These are phyloP conservation scores for Ceratocystis alfenasii DNA, from an alignment of 2,329 filamentous ascomycete genomes.

Conservation along the genomic window DNA sequence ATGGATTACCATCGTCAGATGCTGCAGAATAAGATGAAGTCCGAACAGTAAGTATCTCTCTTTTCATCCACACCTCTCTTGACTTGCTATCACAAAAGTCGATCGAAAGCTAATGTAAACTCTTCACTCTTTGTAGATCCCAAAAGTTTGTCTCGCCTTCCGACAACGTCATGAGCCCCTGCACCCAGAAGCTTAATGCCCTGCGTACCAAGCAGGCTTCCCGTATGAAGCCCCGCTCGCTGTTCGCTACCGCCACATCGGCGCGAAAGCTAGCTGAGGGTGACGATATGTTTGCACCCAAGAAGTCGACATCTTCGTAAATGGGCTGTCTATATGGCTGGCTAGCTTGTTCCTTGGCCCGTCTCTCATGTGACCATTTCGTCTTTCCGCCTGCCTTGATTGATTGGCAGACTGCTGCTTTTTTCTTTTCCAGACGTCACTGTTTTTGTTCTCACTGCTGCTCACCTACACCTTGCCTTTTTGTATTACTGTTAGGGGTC, in stretches of 20 bases:
- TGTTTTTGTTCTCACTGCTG: too few relatives aligned
- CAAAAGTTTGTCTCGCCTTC: conserved; percentile 66
- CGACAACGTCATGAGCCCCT: conserved; percentile 82
- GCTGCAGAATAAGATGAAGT: conserved; percentile 55
- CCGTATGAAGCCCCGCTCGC: conserved; percentile 58
- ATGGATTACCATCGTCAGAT: conserved; percentile 71
- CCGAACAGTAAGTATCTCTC: conserved; percentile 45
- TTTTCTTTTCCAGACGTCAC: too few relatives aligned
- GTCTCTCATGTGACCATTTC: too few relatives aligned
- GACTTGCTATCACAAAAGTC: neutral
- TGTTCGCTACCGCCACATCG: conserved; percentile 51
- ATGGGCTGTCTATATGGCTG: neutral
- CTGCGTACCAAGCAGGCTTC: conserved; percentile 68
- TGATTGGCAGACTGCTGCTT: too few relatives aligned
- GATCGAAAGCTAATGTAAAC: conserved; percentile 2
- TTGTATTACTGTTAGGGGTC: too few relatives aligned
- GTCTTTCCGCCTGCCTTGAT: too few relatives aligned
- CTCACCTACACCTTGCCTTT: too few relatives aligned
- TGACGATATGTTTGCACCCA: conserved; percentile 31
- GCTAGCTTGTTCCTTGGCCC: neutral
- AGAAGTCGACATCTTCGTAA: conserved; percentile 24
- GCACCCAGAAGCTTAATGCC: conserved; percentile 68
- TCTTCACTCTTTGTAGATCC: conserved; percentile 26
- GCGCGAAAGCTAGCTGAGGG: conserved; percentile 47
- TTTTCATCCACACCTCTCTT: neutral